phyloP scores from a whole-genome alignment of 495 filamentous ascomycete genomes.

The Talaromyces thailandensis region DNA sequence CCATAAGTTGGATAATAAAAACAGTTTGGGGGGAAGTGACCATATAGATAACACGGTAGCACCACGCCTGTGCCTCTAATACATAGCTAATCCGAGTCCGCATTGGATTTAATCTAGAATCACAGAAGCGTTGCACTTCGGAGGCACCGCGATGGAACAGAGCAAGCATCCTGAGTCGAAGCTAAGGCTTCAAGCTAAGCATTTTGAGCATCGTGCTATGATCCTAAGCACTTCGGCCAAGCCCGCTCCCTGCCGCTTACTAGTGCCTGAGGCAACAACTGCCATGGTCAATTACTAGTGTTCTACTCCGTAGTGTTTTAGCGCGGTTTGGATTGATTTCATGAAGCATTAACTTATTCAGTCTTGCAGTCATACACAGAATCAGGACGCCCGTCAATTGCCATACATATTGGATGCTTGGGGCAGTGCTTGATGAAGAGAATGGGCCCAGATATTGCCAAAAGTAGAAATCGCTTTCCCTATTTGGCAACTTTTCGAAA shows the following conservation, averaged over 20 bases:
- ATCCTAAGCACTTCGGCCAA: neutral
- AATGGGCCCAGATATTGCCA: neutral
- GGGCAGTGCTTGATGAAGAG: neutral
- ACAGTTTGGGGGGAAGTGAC: neutral
- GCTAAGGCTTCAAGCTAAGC: neutral
- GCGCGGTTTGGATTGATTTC: neutral
- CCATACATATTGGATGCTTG: neutral
- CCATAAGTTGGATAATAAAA: too few relatives aligned
- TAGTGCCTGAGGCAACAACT: neutral
- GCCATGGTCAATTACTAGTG: too few relatives aligned
- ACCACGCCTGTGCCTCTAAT: neutral
- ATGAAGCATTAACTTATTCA: neutral
- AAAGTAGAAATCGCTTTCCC: neutral
- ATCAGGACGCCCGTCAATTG: neutral
- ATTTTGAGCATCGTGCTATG: too few relatives aligned
- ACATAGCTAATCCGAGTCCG: neutral
- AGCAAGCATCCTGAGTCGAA: neutral
- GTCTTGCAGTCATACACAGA: neutral
- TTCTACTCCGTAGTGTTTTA: too few relatives aligned
- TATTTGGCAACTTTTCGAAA: neutral
- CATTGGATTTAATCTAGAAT: neutral
- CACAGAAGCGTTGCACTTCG: neutral
- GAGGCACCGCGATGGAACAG: neutral
- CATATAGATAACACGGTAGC: neutral
- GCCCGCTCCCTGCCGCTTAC: neutral